These are phyloP conservation scores for Capronia americana DNA, from an alignment of 2,329 filamentous ascomycete genomes.

Conservation along the genomic window DNA sequence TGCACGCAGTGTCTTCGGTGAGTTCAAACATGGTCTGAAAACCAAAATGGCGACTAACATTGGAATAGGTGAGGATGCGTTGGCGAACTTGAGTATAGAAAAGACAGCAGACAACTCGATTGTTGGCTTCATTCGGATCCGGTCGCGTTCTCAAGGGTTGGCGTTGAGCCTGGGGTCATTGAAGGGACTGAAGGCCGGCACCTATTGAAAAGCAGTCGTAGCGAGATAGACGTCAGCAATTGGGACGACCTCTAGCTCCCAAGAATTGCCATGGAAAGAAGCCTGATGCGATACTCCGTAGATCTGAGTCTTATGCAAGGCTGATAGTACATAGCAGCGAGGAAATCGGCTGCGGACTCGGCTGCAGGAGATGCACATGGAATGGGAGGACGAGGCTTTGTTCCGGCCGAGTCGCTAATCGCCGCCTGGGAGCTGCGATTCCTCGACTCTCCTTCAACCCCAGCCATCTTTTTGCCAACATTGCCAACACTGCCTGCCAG, in stretches of 20 bases:
- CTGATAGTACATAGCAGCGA: no score
- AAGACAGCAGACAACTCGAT: slow-evolving; percentile 96
- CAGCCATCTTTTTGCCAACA: slow-evolving; percentile 28
- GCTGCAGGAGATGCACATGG: not conserved
- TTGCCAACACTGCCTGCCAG: slow-evolving; percentile 15
- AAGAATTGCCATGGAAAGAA: not conserved
- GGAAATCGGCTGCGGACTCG: no score
- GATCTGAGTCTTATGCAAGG: slow-evolving; percentile 1
- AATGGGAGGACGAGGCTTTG: not conserved
- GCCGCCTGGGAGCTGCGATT: slow-evolving; percentile 1
- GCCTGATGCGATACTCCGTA: not conserved
- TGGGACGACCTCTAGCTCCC: not conserved
- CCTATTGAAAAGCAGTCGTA: slow-evolving; percentile 31
- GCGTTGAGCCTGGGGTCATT: slow-evolving; percentile 91
- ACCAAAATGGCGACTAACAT: slow-evolving; percentile 13
- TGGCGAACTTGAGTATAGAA: slow-evolving; percentile 97
- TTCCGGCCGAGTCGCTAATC: slow-evolving; percentile 9
- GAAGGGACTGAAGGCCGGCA: slow-evolving; percentile 84
- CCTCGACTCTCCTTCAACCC: slow-evolving; percentile 14
- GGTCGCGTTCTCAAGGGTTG: slow-evolving; percentile 93
- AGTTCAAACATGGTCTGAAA: slow-evolving; percentile 50
- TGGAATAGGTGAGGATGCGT: slow-evolving; percentile 87
- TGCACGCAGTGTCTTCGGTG: slow-evolving; percentile 96
- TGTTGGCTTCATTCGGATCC: slow-evolving; percentile 96
- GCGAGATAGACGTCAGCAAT: not conserved